phyloP scores from a whole-genome alignment of 768 basidiomycete genomes.

The Russula olivacea region DNA sequence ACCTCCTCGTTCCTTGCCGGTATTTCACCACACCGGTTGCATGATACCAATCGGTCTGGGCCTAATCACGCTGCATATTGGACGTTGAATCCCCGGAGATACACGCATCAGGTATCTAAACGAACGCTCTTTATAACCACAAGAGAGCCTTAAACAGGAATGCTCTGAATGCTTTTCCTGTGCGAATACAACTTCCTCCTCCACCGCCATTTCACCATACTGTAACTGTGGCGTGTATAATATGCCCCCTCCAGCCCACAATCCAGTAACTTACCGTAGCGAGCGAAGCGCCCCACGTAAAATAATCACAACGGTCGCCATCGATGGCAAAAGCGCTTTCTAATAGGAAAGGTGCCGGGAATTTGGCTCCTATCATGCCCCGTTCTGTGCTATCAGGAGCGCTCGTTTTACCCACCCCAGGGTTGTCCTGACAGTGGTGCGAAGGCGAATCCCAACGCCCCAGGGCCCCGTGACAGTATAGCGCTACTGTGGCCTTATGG shows the following conservation, averaged over 20 bases:
- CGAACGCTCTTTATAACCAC: not conserved
- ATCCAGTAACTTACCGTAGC: no score
- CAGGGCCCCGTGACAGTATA: not conserved
- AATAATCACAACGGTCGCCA: not conserved
- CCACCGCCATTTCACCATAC: not conserved
- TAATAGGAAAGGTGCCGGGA: not conserved
- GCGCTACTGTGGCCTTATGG: not conserved
- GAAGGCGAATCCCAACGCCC: not conserved
- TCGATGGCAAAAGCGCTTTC: constrained; percentile 2
- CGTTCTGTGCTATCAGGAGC: not conserved
- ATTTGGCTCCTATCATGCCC: not conserved
- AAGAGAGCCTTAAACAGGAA: not conserved
- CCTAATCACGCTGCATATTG: not conserved
- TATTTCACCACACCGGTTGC: not conserved
- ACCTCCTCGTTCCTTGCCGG: not conserved
- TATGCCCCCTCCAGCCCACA: not conserved
- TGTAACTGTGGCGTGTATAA: no score
- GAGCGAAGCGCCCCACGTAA: not conserved
- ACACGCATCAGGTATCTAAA: not conserved
- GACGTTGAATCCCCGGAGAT: not conserved
- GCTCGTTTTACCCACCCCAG: no score
- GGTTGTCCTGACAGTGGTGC: not conserved
- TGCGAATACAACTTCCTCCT: not conserved
- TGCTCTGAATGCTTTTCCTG: not conserved
- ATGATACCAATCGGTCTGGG: not conserved